A percentile compares a stretch with the other conserved stretches of the same genome.
phyloP scores from a whole-genome alignment of 495 filamentous ascomycete species.

The Podospora sp. region DNA sequence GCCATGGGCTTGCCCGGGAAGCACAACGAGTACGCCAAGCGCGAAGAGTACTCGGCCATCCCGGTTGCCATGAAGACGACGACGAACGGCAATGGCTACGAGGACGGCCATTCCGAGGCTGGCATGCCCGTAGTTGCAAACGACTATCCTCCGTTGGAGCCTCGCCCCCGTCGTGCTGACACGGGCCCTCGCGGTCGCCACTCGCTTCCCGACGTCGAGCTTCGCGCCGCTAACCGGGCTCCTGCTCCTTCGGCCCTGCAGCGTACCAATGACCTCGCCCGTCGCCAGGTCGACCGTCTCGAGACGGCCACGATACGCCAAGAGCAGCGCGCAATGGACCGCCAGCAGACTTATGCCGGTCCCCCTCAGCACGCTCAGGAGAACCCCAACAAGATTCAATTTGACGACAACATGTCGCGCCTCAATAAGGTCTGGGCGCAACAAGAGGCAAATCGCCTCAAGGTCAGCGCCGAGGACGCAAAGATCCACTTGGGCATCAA shows the following conservation, averaged over 20 bases:
- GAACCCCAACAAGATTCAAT: conserved; percentile 34
- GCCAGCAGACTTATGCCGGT: background rate
- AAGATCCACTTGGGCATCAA: conserved; percentile 56
- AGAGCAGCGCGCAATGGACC: conserved; percentile 38
- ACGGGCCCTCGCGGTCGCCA: conserved; percentile 27
- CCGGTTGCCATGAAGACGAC: conserved; percentile 27
- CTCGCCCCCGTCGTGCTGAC: conserved; percentile 1
- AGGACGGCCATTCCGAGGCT: conserved; percentile 18
- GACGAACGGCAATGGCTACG: conserved; percentile 12
- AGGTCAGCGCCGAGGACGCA: conserved; percentile 46
- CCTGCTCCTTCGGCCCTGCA: conserved; percentile 34
- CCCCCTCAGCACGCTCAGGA: background rate
- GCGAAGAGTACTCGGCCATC: background rate
- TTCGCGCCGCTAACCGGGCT: conserved; percentile 37
- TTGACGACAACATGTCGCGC: conserved; percentile 46
- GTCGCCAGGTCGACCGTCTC: conserved; percentile 47
- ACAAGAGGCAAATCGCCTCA: conserved; percentile 47
- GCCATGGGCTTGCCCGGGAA: conserved; percentile 8
- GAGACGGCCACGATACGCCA: conserved; percentile 44
- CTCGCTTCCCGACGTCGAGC: conserved; percentile 35
- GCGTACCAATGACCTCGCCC: conserved; percentile 43
- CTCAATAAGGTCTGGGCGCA: conserved; percentile 51
- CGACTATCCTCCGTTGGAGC: background rate
- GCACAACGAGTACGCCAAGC: conserved; percentile 15
- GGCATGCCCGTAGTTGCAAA: conserved; percentile 11